phyloP scores from a whole-genome alignment of 768 basidiomycete genomes.

The Pholiota molesta region DNA sequence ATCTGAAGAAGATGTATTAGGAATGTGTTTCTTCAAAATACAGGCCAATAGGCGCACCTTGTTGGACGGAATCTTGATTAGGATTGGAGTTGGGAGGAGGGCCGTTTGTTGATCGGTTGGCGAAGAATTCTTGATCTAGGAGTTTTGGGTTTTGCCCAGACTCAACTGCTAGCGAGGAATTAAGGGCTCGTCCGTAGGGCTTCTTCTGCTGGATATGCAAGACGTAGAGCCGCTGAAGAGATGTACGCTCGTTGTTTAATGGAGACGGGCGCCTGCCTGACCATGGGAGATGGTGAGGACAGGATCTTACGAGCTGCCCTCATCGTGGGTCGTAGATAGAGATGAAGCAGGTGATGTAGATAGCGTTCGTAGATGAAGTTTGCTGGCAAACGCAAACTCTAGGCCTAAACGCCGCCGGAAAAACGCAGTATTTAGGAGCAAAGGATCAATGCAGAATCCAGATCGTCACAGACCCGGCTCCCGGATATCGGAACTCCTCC shows the following conservation, averaged over 20 bases:
- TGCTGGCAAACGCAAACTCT: slow-evolving; percentile 1
- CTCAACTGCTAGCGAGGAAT: slow-evolving; percentile 40
- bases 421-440: slow-evolving; percentile 11
- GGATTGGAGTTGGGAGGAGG: slow-evolving; percentile 19
- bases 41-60: slow-evolving; percentile 19
- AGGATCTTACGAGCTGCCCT: slow-evolving; percentile 33
- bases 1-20: slow-evolving; percentile 25
- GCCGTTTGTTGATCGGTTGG: slow-evolving; percentile 12
- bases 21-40: slow-evolving; percentile 4
- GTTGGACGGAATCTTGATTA: slow-evolving; percentile 19
- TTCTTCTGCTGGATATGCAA: slow-evolving; percentile 13
- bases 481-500: slow-evolving; percentile 17
- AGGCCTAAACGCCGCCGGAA: slow-evolving; percentile 28
- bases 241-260: slow-evolving; percentile 21
- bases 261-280: slow-evolving; percentile 16
- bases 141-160: slow-evolving; percentile 26
- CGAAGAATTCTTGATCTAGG: slow-evolving; percentile 28
- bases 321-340: slow-evolving; percentile 22
- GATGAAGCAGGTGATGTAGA: slow-evolving; percentile 1
- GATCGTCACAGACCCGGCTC: slow-evolving; percentile 9
- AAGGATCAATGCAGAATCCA: background rate
- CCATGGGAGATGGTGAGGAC: slow-evolving; percentile 18
- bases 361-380: background rate
- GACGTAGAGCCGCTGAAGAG: slow-evolving; percentile 22
- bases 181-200: slow-evolving; percentile 30